Conservation (phyloP, 805 yeast genomes). For the Naumovozyma castellii region DNA sequence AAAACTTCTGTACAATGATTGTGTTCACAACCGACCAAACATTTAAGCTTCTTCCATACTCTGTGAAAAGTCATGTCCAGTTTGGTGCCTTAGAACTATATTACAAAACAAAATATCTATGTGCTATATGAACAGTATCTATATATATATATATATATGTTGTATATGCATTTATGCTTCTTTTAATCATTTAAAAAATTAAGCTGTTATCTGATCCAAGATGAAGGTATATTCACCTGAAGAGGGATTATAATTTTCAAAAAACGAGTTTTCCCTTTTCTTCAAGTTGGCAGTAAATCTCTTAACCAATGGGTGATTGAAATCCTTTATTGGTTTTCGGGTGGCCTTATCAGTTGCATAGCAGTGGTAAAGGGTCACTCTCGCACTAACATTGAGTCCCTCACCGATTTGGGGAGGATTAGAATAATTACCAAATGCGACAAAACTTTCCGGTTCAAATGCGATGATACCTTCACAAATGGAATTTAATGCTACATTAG, state of each 20-base stretch:
- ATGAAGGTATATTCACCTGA: conserved; percentile 65
- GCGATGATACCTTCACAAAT: conserved; percentile 58
- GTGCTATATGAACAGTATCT: no score
- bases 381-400: conserved; percentile 72
- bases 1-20: no score
- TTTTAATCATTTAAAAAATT: not conserved
- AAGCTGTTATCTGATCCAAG: conserved; percentile 9
- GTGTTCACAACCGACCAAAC: no score
- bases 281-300: conserved; percentile 63
- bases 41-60: no score
- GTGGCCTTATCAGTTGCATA: conserved; percentile 71
- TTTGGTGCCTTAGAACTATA: no score
- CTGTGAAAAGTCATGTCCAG: no score
- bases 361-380: conserved; percentile 66
- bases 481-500: conserved; percentile 50
- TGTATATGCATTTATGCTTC: not conserved
- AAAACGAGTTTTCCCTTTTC: conserved; percentile 43
- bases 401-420: conserved; percentile 59
- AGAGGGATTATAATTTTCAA: conserved; percentile 66
- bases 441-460: conserved; percentile 50
- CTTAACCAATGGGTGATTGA: conserved; percentile 59
- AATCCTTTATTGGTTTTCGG: conserved; percentile 65
- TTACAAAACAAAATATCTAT: no score
- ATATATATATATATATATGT: not conserved
- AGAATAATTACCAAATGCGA: conserved; percentile 60